A percentile compares a stretch with the other conserved stretches of the same genome.
These are phyloP conservation scores for Teratosphaeria nubilosa DNA, from an alignment of 2,329 filamentous ascomycete genomes.

Conservation along the genomic window DNA sequence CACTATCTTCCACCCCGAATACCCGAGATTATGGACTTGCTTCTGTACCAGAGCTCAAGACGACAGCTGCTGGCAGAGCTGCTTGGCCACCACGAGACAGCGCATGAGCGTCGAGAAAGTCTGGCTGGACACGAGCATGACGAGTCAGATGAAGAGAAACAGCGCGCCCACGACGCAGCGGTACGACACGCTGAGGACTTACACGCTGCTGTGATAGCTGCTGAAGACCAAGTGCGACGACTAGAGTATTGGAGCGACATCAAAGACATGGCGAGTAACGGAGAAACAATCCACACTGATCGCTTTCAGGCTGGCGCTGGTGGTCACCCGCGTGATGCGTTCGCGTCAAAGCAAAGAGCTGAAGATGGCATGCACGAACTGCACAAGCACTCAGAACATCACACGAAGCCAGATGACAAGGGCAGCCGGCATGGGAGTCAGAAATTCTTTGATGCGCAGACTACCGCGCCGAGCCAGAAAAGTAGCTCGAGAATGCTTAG, in stretches of 20 bases:
- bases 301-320: slow-evolving; percentile 1
- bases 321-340: slow-evolving; percentile 7
- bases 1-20: slow-evolving; percentile 64
- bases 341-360: slow-evolving; percentile 11
- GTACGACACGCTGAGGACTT: slow-evolving; percentile 54
- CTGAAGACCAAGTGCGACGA: slow-evolving; percentile 68
- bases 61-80: slow-evolving; percentile 64
- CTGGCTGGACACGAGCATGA: slow-evolving; percentile 29
- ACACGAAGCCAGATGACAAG: not conserved
- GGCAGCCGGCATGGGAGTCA: not conserved
- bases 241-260: slow-evolving; percentile 81
- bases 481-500: not conserved
- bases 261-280: slow-evolving; percentile 26
- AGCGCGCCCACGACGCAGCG: slow-evolving; percentile 24
- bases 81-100: slow-evolving; percentile 48
- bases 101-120: slow-evolving; percentile 40
- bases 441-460: slow-evolving; percentile 2
- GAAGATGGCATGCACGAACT: slow-evolving; percentile 7
- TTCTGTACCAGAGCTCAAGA: slow-evolving; percentile 83
- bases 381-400: slow-evolving; percentile 11
- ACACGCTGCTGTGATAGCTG: slow-evolving; percentile 62
- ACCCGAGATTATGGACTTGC: slow-evolving; percentile 73
- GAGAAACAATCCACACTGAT: not conserved
- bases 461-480: slow-evolving; percentile 2
- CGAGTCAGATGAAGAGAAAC: slow-evolving; percentile 35